These are phyloP conservation scores for Viola pubescens DNA, from an alignment of 441 rosid genomes.

Conservation along the genomic window DNA sequence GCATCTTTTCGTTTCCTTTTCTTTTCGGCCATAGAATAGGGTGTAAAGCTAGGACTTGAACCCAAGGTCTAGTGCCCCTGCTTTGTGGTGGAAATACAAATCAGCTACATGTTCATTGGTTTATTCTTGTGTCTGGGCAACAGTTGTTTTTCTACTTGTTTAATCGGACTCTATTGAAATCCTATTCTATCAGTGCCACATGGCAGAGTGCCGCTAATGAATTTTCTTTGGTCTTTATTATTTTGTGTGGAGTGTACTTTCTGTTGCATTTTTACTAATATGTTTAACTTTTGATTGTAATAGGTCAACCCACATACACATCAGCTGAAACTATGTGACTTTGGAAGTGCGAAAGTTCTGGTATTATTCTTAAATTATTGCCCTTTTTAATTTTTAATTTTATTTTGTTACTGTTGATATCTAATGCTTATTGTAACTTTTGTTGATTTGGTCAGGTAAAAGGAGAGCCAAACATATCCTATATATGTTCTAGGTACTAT, in stretches of 20 bases:
- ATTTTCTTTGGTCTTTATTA: too few species aligned
- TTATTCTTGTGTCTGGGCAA: too few species aligned
- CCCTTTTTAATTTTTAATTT: neutral
- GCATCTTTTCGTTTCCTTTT: neutral
- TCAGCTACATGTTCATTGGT: too few species aligned
- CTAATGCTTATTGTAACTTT: slow-evolving; percentile 6
- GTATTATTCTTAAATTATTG: slow-evolving; percentile 23
- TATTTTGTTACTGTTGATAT: neutral
- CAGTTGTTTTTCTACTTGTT: too few species aligned
- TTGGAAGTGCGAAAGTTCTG: slow-evolving; percentile 98
- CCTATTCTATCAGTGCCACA: too few species aligned
- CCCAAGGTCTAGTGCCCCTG: too few species aligned
- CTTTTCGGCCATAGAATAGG: neutral
- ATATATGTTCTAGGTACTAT: slow-evolving; percentile 93
- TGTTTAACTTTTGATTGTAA: slow-evolving; percentile 8
- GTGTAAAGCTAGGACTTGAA: too few species aligned
- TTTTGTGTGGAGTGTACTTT: too few species aligned
- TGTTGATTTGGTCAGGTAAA: slow-evolving; percentile 50
- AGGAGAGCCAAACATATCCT: slow-evolving; percentile 95
- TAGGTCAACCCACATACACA: slow-evolving; percentile 94
- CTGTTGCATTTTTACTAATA: slow-evolving; percentile 6
- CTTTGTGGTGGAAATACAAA: too few species aligned
- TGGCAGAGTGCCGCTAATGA: too few species aligned
- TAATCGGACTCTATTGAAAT: too few species aligned
- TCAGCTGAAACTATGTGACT: slow-evolving; percentile 87